Evolutionary conservation across 1,139 yeast genomes (phyloP), one percentile per base, ranked within the genome.

Genomic region (Yamadazyma diospyri): DNA sequence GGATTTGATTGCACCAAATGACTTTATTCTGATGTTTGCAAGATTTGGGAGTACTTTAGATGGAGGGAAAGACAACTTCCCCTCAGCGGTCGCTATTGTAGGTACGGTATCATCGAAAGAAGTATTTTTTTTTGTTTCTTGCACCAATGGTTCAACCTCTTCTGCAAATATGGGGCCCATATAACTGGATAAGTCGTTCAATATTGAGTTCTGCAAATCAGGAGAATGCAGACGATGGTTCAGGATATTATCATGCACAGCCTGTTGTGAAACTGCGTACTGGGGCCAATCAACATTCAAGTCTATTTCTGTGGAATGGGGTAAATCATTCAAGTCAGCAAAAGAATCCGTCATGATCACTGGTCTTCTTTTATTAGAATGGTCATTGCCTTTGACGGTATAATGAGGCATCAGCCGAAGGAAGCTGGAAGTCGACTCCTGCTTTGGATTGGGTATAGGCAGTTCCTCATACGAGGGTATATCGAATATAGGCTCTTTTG

Each of bases 241-340:
- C 24, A 38, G 25, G 22, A 39, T 38, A 7, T 31, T 34, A 29
- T 25, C 21, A n/a, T 14, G n/a, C n/a, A n/a, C n/a, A n/a, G n/a
- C n/a, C n/a, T n/a, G n/a, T n/a, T n/a, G n/a, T n/a, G n/a, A n/a
- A n/a, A n/a, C n/a, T n/a, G n/a, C n/a, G n/a, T n/a, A n/a, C n/a
- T n/a, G n/a, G n/a, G n/a, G n/a, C n/a, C n/a, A n/a, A n/a, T n/a
- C n/a, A n/a, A n/a, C 11, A 23, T 13, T 19, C 22, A 12, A 27
- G 14, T 30, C 38, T 17, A 31, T 18, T 30, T 27, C 28, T 10
- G 35, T 36, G 3, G 34, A 25, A 33, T 26, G 34, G 13, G 34
- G 34, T n/a, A 34, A 19, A 12, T 30, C 32, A 27, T 34, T 26
- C 14, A 33, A 29, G 4, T 33, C 28, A 11, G 12, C 23, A 21